Conservation (phyloP, 148 eudicot species). For the Nepenthes gracilis region DNA sequence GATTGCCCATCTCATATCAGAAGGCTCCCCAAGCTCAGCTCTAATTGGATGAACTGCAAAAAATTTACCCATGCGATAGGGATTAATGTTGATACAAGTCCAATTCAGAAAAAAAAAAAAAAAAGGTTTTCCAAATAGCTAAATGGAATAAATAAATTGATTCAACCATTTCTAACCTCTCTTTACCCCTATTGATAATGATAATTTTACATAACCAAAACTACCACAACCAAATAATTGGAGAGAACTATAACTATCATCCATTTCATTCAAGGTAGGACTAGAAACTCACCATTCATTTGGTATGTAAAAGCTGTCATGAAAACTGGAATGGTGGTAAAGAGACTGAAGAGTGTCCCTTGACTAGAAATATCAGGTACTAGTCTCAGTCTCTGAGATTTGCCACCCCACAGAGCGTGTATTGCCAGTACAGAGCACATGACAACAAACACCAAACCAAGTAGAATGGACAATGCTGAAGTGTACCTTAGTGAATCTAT, state of each 20-base stretch:
- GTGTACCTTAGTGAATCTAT: constrained; percentile 86
- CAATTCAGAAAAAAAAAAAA: not conserved
- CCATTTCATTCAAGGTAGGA: too few relatives aligned
- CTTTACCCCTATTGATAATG: too few relatives aligned
- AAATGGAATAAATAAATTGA: too few relatives aligned
- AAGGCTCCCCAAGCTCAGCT: constrained; percentile 60
- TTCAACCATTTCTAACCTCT: too few relatives aligned
- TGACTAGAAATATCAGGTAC: constrained; percentile 43
- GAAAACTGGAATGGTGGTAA: constrained; percentile 85
- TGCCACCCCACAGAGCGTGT: constrained; percentile 48
- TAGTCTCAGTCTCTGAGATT: constrained; percentile 40
- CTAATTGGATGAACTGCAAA: constrained; percentile 85
- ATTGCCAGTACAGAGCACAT: constrained; percentile 69
- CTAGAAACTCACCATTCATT: constrained; percentile 56
- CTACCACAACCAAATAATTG: too few relatives aligned
- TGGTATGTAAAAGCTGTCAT: constrained; percentile 96
- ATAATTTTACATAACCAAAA: too few relatives aligned
- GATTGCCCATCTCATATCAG: constrained; percentile 56
- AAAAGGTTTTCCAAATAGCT: too few relatives aligned
- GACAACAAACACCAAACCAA: constrained; percentile 72
- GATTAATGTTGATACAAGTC: not conserved
- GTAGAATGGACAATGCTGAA: constrained; percentile 71
- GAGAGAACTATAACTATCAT: too few relatives aligned
- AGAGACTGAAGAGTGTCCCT: constrained; percentile 68
- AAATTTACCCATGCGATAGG: not conserved